A percentile compares a stretch with the other conserved stretches of the same genome.
Evolutionary conservation across 805 yeast species (phyloP).

Genomic region (Schizosaccharomyces lindneri): DNA sequence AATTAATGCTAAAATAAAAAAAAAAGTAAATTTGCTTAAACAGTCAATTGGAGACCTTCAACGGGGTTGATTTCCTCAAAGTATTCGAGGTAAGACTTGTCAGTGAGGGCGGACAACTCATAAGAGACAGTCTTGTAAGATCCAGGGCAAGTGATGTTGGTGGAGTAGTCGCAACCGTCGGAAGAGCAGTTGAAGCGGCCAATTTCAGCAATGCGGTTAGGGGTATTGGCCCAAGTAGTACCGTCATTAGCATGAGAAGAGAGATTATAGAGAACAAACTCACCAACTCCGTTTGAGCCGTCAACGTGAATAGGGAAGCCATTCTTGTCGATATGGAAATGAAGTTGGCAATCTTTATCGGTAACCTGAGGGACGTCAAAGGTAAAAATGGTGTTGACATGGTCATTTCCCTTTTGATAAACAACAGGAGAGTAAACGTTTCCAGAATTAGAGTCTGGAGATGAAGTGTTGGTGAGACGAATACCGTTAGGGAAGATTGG

Average conservation of each 20-base stretch:
- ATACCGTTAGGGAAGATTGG: background rate
- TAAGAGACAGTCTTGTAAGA: background rate
- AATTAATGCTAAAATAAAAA: background rate
- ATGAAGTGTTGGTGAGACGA: background rate
- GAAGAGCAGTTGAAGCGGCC: background rate
- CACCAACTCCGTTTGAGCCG: background rate
- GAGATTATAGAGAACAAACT: background rate
- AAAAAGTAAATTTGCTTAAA: background rate
- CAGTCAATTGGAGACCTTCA: background rate
- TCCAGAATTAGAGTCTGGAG: background rate
- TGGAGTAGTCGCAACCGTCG: background rate
- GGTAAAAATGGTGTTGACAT: background rate
- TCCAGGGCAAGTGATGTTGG: background rate
- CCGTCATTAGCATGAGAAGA: background rate
- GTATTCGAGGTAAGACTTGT: constrained; percentile 7
- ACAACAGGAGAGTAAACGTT: background rate
- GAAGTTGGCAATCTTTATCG: background rate
- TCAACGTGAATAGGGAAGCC: background rate
- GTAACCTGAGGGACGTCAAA: background rate
- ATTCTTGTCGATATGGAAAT: background rate
- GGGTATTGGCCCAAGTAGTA: background rate
- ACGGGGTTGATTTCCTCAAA: background rate
- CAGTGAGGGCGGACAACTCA: background rate
- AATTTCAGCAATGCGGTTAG: background rate
- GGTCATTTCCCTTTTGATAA: background rate